Percentiles rank a stretch among this genome's conserved stretches.
These are phyloP conservation scores for Pittosporum tobira DNA, from an alignment of 129 eudicot genomes.

Conservation along the genomic window DNA sequence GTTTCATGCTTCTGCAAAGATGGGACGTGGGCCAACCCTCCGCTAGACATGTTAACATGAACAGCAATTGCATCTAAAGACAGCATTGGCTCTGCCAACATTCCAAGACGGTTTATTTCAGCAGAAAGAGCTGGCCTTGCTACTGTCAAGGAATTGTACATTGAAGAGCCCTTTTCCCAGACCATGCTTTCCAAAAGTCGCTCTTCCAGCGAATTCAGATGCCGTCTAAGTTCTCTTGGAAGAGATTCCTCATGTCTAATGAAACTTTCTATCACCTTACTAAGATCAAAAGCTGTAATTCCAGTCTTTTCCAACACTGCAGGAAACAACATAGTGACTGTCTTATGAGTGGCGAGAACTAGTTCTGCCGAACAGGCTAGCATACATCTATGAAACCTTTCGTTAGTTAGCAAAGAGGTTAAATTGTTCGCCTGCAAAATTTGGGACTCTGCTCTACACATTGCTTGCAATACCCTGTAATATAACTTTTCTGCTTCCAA, in stretches of 20 bases:
- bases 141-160: conserved; percentile 84
- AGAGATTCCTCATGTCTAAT: conserved; percentile 88
- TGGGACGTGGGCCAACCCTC: conserved; percentile 49
- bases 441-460: conserved; percentile 93
- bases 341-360: conserved; percentile 95
- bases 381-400: conserved; percentile 95
- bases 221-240: conserved; percentile 88
- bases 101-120: conserved; percentile 69
- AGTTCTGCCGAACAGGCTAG: conserved; percentile 96
- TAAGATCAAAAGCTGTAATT: conserved; percentile 93
- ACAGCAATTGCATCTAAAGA: conserved; percentile 84
- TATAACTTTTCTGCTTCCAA: conserved; percentile 78
- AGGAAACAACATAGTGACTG: conserved; percentile 96
- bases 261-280: conserved; percentile 96
- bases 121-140: conserved; percentile 72
- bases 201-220: conserved; percentile 86
- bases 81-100: conserved; percentile 97
- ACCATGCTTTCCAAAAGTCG: conserved; percentile 94
- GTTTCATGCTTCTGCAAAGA: conserved; percentile 49
- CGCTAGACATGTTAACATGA: conserved; percentile 56
- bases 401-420: conserved; percentile 78
- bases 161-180: conserved; percentile 96
- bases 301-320: conserved; percentile 93
- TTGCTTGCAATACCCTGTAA: conserved; percentile 78
- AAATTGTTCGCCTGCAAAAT: conserved; percentile 63